Evolutionary conservation across 1,284 basidiomycete genomes (phyloP).

Genomic region (Boletellus sp.): DNA sequence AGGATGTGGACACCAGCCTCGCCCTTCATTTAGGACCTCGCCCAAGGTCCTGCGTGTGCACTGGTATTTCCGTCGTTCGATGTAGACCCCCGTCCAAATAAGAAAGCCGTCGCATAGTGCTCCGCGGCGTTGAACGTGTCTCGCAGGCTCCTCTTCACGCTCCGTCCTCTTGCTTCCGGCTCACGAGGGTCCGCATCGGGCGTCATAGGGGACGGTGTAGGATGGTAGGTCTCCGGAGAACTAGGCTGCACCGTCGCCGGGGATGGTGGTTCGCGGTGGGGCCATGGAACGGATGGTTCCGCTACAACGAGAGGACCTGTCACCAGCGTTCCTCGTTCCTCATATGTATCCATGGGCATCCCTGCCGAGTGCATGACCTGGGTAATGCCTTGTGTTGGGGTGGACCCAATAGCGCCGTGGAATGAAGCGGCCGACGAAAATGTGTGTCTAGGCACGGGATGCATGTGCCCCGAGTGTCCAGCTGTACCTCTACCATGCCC

Average conservation of each 20-base stretch:
- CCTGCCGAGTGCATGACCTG: slow-evolving; percentile 37
- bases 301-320: slow-evolving; percentile 8
- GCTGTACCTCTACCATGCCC: slow-evolving; percentile 63
- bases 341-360: slow-evolving; percentile 24
- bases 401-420: slow-evolving; percentile 16
- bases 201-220: slow-evolving; percentile 41
- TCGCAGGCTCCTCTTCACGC: slow-evolving; percentile 59
- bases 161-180: slow-evolving; percentile 47
- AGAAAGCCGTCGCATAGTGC: slow-evolving; percentile 58
- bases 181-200: slow-evolving; percentile 28
- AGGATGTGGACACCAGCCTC: slow-evolving; percentile 5
- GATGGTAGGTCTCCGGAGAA: slow-evolving; percentile 39
- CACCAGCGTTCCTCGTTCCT: slow-evolving; percentile 9
- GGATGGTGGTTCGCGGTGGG: slow-evolving; percentile 25
- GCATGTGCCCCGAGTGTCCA: slow-evolving; percentile 20
- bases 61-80: slow-evolving; percentile 25
- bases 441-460: slow-evolving; percentile 17
- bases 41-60: slow-evolving; percentile 25
- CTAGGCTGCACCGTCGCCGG: slow-evolving; percentile 22
- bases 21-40: slow-evolving; percentile 21
- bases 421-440: slow-evolving; percentile 20
- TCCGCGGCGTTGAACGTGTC: slow-evolving; percentile 66
- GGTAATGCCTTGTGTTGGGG: slow-evolving; percentile 33
- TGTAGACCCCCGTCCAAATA: slow-evolving; percentile 47
- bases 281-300: slow-evolving; percentile 25